Base-by-base conservation (phyloP, 805 yeast genomes). In the Dipodascus albidus region DNA sequence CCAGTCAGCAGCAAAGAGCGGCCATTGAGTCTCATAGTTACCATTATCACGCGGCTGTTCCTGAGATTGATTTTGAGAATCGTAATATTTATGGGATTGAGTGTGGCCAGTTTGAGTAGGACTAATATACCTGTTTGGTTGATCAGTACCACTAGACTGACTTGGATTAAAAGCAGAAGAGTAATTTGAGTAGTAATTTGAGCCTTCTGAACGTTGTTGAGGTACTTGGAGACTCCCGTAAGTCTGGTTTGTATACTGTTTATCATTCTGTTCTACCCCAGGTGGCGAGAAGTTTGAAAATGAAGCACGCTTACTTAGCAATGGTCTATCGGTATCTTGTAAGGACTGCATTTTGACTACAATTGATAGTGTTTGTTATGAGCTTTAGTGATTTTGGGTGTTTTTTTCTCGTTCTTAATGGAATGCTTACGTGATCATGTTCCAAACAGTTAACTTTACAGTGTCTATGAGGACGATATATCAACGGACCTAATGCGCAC, bases 1-100 rank as follows among this genome's bases (percentile, higher is more conserved):
- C 86, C 86, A 81, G 56, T 78, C 83, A 31, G 74, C 66, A 3
- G 74, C 71, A 55, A 71, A 78, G 11, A 81, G 62, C 1, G 82
- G 82, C 67, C 73, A 74, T 51, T 73, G 69, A 0, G 78, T 64
- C 52, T 76, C 79, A 56, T 70, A 78, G 54, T 69, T 68, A 1
- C 80, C 78, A 1, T 67, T 70, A 38, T 69, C 59, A 0, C 62
- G 58, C 14, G 71, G 69, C 22, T 55, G 51, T 4, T 38, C 44
- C 20, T 38, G 20, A n/a, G n/a, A n/a, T n/a, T n/a, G n/a, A 14
- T 14, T 14, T 6, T 38, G 20, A 4, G 64, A 11, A 35, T 65
- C 53, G 65, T 63, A 42, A 67, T 64, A 58, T 48, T 64, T 23
- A 54, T 56, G 41, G 24, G 52, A 19, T 44, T 55, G 20, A 48